Evolutionary conservation across 306 rosid species (phyloP).

Genomic region (Gynostemma pentaphyllum): DNA sequence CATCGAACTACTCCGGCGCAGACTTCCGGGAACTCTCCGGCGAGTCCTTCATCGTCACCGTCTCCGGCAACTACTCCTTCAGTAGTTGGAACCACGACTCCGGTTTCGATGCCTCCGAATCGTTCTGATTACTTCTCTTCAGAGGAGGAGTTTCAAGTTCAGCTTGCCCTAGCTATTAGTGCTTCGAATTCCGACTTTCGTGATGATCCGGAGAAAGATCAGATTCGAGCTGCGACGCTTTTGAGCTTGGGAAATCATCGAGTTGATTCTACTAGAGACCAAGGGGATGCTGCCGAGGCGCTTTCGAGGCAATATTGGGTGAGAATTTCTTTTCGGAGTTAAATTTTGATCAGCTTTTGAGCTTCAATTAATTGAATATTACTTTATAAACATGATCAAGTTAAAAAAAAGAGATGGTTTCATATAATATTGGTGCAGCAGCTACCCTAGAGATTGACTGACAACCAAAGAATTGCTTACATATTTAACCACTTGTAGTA

Average conservation of each 20-base stretch:
- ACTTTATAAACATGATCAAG: neutral
- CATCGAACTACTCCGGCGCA: slow-evolving; percentile 20
- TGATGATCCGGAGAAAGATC: slow-evolving; percentile 88
- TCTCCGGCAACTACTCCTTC: slow-evolving; percentile 9
- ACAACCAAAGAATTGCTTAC: no score
- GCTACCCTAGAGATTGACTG: no score
- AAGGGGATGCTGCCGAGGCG: slow-evolving; percentile 43
- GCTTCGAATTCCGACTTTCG: slow-evolving; percentile 82
- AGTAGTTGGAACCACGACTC: neutral
- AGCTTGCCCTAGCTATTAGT: slow-evolving; percentile 95
- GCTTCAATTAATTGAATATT: slow-evolving; percentile 6
- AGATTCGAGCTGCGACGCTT: slow-evolving; percentile 80
- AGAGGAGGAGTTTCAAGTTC: slow-evolving; percentile 96
- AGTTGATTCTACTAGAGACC: slow-evolving; percentile 33
- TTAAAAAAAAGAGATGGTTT: neutral
- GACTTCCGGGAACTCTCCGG: slow-evolving; percentile 25
- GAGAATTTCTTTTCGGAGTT: slow-evolving; percentile 21
- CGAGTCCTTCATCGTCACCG: slow-evolving; percentile 43
- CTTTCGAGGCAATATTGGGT: slow-evolving; percentile 96
- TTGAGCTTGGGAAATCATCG: slow-evolving; percentile 66
- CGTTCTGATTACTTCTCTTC: slow-evolving; percentile 66
- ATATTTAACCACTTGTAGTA: no score
- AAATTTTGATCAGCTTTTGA: slow-evolving; percentile 3
- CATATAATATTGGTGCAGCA: no score
- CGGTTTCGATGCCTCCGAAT: slow-evolving; percentile 19